Percentiles rank a stretch among this genome's conserved stretches.
Conservation (phyloP, 768 basidiomycete genomes). For the Suillus placidus region DNA sequence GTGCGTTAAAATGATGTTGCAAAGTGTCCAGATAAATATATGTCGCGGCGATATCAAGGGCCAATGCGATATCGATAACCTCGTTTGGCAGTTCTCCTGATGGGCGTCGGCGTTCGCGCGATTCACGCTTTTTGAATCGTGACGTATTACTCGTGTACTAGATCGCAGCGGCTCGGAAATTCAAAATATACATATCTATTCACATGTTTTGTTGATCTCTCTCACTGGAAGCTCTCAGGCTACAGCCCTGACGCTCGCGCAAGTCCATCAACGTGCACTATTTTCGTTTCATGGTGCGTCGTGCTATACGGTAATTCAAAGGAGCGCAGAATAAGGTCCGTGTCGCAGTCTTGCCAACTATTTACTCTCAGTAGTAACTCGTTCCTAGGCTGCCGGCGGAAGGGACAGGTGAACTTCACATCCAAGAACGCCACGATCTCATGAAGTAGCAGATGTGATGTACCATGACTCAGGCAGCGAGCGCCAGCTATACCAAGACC, state of each 20-base stretch:
- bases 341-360: neutral
- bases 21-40: conserved; percentile 3
- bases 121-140: neutral
- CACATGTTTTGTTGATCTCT: neutral
- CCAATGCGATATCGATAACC: neutral
- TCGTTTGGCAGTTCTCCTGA: neutral
- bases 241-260: neutral
- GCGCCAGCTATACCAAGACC: conserved; percentile 63
- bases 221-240: neutral
- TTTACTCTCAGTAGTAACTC: too few relatives aligned
- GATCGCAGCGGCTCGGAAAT: neutral
- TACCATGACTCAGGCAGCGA: neutral
- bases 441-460: neutral
- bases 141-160: neutral
- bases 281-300: too few relatives aligned
- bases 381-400: too few relatives aligned
- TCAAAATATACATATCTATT: neutral
- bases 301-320: too few relatives aligned
- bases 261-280: neutral
- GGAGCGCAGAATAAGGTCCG: neutral
- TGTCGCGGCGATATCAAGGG: neutral
- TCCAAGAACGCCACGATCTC: neutral
- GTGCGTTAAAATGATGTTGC: conserved; percentile 38
- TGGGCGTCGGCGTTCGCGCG: neutral
- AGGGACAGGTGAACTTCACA: too few relatives aligned